Conservation (phyloP, 805 yeast species). For the Kodamaea lidongshanica region DNA sequence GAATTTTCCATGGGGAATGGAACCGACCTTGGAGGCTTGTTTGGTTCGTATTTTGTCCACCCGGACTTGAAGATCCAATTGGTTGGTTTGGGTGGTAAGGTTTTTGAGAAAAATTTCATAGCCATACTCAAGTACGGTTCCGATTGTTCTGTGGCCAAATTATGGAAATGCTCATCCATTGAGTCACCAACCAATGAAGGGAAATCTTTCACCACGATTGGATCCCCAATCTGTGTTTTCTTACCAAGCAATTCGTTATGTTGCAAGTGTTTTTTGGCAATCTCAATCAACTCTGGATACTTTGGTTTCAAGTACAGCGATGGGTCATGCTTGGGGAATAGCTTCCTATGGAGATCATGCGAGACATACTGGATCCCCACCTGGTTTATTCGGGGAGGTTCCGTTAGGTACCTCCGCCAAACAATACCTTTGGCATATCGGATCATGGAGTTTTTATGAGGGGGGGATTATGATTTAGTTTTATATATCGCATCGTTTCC, state of each 20-base stretch:
- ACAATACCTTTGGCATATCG: too few species aligned
- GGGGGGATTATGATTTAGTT: not conserved
- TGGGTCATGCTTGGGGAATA: constrained; percentile 45
- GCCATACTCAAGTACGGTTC: constrained; percentile 56
- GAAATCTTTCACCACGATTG: constrained; percentile 49
- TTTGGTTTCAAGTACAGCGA: constrained; percentile 23
- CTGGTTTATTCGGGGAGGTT: constrained; percentile 57
- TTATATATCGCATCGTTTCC: not conserved
- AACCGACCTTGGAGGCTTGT: constrained; percentile 50
- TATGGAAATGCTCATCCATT: constrained; percentile 80
- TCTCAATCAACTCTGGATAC: constrained; percentile 28
- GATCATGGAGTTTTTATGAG: too few species aligned
- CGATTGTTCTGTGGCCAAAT: constrained; percentile 53
- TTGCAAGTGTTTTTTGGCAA: constrained; percentile 56
- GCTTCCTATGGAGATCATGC: constrained; percentile 46
- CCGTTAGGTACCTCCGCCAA: constrained; percentile 12
- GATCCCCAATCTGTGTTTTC: constrained; percentile 54
- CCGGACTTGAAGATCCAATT: constrained; percentile 62
- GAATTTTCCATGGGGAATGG: constrained; percentile 64
- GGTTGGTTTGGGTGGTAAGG: constrained; percentile 41
- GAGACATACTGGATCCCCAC: constrained; percentile 80
- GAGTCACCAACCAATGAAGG: constrained; percentile 70
- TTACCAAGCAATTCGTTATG: constrained; percentile 70
- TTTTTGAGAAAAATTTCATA: constrained; percentile 30
- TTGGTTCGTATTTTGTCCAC: constrained; percentile 70